Base-by-base conservation (phyloP, 2,329 filamentous ascomycete species). In the Diaporthe vexans region DNA sequence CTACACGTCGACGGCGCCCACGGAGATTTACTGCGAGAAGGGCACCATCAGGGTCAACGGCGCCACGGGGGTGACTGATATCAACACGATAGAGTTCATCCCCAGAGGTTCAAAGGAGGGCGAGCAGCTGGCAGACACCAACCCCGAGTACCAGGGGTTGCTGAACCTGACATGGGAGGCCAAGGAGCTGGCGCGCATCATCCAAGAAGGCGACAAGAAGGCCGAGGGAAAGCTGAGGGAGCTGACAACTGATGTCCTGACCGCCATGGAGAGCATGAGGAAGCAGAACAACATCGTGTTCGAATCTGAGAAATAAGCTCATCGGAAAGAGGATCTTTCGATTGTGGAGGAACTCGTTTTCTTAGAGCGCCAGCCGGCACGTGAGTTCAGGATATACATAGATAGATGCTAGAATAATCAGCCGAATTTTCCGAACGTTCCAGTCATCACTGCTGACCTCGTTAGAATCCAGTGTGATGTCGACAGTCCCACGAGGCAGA, bases 161-260 rank as follows among this genome's bases (percentile, higher is more conserved):
- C 35, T 75, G 17, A 75, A 74, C n/a, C 37, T 75, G 67, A 75
- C 74, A 0, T 75, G 74, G 74, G 74, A 75, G 57, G 68, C 72
- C 2, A 72, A 74, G 54, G 74, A 75, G 35, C 37, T 75, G 13
- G 74, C 43, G 10, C 67, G 74, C 3, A 69, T 74, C 17, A 33
- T 75, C 24, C 24, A 29, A 11, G 67, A 74, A 26, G 68, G 68
- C 1, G 74, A 75, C 54, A 75, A 24, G 58, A 61, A 63, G 59
- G 24, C 74, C 4, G 74, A 75, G 46, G 17, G 40, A 13, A 40
- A 11, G 19, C 29, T 74, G 74, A 57, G 74, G 17, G 58, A 43
- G 17, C 46, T 75, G 9, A 75, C 72, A 13, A 58, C 59, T 26
- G 72, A 74, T 63, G 74, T 74, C 21, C 29, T 75, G 13, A 65